Evolutionary conservation across 164 flowering plant genomes (phyloP).

Genomic region (Chloranthus sessilifolius): DNA sequence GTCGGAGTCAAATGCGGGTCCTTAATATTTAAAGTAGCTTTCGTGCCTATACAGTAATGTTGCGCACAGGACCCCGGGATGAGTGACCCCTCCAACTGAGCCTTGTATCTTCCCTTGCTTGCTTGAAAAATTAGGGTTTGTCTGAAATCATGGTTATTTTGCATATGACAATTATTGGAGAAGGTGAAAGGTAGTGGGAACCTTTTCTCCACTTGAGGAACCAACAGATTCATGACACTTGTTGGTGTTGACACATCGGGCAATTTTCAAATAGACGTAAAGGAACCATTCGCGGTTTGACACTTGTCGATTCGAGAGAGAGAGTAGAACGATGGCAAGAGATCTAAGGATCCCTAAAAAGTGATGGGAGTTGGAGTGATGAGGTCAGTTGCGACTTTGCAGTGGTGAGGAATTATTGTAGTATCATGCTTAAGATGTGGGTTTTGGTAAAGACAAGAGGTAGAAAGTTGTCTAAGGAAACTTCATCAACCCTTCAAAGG

Average conservation of each 20-base stretch:
- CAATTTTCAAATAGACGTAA: too few species aligned
- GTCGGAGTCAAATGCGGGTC: slow-evolving; percentile 2
- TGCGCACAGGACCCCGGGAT: not conserved
- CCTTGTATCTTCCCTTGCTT: slow-evolving; percentile 17
- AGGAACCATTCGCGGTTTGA: too few species aligned
- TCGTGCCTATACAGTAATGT: slow-evolving; percentile 8
- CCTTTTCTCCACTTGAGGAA: slow-evolving; percentile 20
- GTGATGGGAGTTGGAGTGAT: slow-evolving; percentile 13
- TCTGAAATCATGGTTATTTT: slow-evolving; percentile 4
- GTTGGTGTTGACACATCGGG: too few species aligned
- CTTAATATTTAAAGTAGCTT: not conserved
- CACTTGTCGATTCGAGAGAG: too few species aligned
- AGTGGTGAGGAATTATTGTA: slow-evolving; percentile 27
- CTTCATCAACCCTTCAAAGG: slow-evolving; percentile 4
- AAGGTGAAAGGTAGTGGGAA: slow-evolving; percentile 21
- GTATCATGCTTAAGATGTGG: slow-evolving; percentile 33
- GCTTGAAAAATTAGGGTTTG: slow-evolving; percentile 10
- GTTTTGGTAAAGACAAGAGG: slow-evolving; percentile 21
- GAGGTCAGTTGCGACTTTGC: slow-evolving; percentile 21
- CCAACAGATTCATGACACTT: slow-evolving; percentile 24
- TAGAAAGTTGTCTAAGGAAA: slow-evolving; percentile 1
- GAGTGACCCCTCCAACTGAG: slow-evolving; percentile 15
- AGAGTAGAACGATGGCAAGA: slow-evolving; percentile 17
- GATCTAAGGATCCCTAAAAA: slow-evolving; percentile 13
- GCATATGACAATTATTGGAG: slow-evolving; percentile 22